A percentile compares a stretch with the other conserved stretches of the same genome.
These are phyloP conservation scores for Phytophthora pseudosyringae DNA, from an alignment of 352 stramenopile species.

Conservation along the genomic window DNA sequence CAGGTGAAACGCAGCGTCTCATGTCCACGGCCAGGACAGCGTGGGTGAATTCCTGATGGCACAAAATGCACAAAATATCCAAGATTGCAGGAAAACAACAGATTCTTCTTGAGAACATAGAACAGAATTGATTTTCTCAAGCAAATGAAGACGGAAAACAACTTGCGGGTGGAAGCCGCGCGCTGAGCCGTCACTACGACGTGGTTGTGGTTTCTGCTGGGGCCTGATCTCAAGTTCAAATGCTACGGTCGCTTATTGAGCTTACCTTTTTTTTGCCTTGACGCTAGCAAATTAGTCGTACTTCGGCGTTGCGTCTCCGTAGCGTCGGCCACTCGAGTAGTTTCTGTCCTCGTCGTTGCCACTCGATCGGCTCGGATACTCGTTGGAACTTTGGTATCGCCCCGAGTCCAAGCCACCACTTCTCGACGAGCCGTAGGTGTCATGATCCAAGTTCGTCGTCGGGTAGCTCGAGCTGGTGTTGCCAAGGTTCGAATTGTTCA, in stretches of 20 bases:
- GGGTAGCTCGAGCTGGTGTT: background rate
- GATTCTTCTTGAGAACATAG: too few species aligned
- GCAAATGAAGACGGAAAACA: too few species aligned
- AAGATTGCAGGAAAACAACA: too few species aligned
- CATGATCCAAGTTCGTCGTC: background rate
- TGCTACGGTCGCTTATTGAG: too few species aligned
- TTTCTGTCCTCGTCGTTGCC: background rate
- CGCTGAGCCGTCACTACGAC: too few species aligned
- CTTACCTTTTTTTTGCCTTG: too few species aligned
- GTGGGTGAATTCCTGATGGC: slow-evolving; percentile 23
- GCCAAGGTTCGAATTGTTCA: background rate
- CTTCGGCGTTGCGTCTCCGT: too few species aligned
- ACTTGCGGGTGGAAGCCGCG: too few species aligned
- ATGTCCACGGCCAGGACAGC: slow-evolving; percentile 22
- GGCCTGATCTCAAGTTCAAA: too few species aligned
- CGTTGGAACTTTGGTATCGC: slow-evolving; percentile 1
- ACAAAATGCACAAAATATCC: slow-evolving; percentile 4
- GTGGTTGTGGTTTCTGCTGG: too few species aligned
- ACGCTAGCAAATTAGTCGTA: too few species aligned
- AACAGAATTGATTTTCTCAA: too few species aligned
- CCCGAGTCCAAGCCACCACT: background rate
- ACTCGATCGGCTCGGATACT: background rate
- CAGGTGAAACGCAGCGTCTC: slow-evolving; percentile 11
- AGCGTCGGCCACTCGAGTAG: slow-evolving; percentile 4
- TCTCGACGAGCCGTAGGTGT: background rate